phyloP scores from a whole-genome alignment of 2,329 filamentous ascomycete genomes.

The Tricladium varicosporioides region DNA sequence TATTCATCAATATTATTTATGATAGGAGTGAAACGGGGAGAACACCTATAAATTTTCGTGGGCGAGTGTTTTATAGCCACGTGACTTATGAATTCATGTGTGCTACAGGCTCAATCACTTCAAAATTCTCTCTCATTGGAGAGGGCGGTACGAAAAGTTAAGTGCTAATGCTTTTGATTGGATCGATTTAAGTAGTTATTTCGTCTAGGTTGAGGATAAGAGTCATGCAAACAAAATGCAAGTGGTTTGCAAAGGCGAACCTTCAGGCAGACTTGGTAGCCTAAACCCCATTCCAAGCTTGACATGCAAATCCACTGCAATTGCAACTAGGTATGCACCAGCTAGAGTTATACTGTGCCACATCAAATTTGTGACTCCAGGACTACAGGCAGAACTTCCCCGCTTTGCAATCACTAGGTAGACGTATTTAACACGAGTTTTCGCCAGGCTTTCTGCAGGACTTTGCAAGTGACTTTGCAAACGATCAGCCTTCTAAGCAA shows the following conservation, averaged over 20 bases:
- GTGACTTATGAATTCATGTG: too few species aligned
- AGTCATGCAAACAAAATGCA: neutral
- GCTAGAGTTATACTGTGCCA: neutral
- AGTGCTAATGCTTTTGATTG: too few species aligned
- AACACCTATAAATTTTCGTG: too few species aligned
- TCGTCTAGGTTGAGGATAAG: too few species aligned
- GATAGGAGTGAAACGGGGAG: too few species aligned
- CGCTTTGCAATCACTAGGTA: neutral
- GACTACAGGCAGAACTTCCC: conserved; percentile 2
- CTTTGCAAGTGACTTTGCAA: neutral
- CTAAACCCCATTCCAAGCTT: neutral
- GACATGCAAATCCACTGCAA: neutral
- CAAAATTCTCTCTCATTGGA: too few species aligned
- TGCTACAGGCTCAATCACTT: too few species aligned
- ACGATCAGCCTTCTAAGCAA: neutral
- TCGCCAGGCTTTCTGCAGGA: conserved; percentile 1
- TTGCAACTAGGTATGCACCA: too few species aligned
- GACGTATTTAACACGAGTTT: neutral
- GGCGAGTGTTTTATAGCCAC: too few species aligned
- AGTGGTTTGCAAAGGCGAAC: neutral
- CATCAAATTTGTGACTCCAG: neutral
- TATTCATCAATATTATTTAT: too few species aligned
- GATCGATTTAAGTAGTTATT: too few species aligned
- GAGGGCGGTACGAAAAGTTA: too few species aligned
- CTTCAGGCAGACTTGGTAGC: conserved; percentile 6